Base-by-base conservation (phyloP, 2,329 filamentous ascomycete species). In the Paecilomyces niveus region DNA sequence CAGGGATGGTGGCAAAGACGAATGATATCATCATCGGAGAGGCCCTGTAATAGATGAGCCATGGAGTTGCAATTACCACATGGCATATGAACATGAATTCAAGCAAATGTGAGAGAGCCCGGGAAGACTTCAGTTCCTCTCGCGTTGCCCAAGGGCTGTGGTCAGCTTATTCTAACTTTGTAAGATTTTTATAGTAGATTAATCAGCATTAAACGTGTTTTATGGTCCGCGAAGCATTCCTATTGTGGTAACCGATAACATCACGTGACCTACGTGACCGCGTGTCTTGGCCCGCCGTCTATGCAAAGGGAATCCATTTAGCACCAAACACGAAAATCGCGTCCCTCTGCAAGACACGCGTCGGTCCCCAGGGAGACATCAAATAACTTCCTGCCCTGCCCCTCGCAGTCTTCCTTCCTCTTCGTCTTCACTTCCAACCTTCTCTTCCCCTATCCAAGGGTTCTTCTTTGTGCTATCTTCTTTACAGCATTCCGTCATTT, bases 291-390 rank as follows among this genome's bases (percentile, higher is more conserved):
- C 61, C 63, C 56, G 53, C 56, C 60, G 62, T 59, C 59, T 57
- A 50, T 61, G 5, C 58, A 58, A 64, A 69, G 63, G 67, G 58
- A 64, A 58, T 56, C 66, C 63, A 69, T 67, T 64, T 64, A 62
- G 57, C 51, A 45, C 61, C 67, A 65, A 68, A 70, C 69, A 69
- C 69, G 69, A 71, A 70, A 71, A 69, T 64, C 68, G 68, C 70
- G 69, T 67, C 61, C 57, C 62, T 64, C 62, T 57, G 55, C 58
- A 69, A 62, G 62, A 58, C 65, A 70, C 69, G 69, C 69, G 70
- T 71, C 68, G 64, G 63, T 63, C 63, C 39, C 39, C 39, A 13
- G 58, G 63, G 63, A 62, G 63, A 66, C 67, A 65, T 70, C 67
- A 72, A 71, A 72, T 72, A 70, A 66, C 66, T 64, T 63, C 63